Evolutionary conservation across 192 early-diverging fungal genomes (phyloP).

Genomic region (Coemansia sp.): DNA sequence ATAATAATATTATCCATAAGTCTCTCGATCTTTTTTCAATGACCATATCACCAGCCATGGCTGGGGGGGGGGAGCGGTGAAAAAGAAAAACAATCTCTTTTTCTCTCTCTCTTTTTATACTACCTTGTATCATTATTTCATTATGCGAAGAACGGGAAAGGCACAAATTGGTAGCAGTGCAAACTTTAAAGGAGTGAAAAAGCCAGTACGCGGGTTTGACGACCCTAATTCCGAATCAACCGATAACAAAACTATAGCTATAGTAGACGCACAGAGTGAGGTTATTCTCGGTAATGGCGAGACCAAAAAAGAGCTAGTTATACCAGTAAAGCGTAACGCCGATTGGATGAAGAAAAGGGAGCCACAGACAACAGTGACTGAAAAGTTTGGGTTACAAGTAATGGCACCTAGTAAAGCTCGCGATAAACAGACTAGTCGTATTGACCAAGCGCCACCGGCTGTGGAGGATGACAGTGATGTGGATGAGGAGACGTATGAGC

Average conservation of each 20-base stretch:
- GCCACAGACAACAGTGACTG: background rate
- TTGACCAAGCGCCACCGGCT: background rate
- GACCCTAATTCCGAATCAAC: background rate
- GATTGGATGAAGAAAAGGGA: constrained; percentile 19
- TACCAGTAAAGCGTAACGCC: constrained; percentile 21
- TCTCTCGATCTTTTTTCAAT: too few relatives aligned
- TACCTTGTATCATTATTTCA: background rate
- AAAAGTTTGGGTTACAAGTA: constrained; percentile 1
- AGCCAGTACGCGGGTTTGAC: background rate
- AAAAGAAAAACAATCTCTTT: too few relatives aligned
- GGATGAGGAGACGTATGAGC: constrained; percentile 67
- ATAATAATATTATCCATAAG: too few relatives aligned
- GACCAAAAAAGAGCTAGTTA: constrained; percentile 17
- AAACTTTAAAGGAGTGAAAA: background rate
- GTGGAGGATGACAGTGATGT: constrained; percentile 15
- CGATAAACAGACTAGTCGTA: background rate
- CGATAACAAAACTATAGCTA: background rate
- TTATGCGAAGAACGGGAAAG: background rate
- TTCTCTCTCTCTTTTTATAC: too few relatives aligned
- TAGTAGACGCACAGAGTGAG: constrained; percentile 13
- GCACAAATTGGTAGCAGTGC: background rate
- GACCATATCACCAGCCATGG: too few relatives aligned
- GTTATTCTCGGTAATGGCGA: constrained; percentile 10
- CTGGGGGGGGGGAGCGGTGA: too few relatives aligned
- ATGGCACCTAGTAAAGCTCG: background rate